Conservation (phyloP, 106 monocot genomes). For the Platanthera zijinensis region DNA sequence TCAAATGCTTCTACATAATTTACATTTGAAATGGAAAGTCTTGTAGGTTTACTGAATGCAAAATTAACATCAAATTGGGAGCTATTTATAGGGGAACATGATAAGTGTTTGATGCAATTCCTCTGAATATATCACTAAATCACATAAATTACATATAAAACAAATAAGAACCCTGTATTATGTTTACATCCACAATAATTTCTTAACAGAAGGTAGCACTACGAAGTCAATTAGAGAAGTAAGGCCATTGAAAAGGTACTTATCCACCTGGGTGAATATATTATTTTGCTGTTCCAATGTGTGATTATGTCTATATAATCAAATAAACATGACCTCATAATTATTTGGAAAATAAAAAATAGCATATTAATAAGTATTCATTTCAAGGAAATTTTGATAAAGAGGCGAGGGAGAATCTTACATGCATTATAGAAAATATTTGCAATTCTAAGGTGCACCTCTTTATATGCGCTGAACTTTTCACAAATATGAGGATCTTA, state of each 20-base stretch:
- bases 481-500: too few species aligned
- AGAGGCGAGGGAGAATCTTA: too few species aligned
- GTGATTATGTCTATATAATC: not conserved
- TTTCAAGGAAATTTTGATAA: too few species aligned
- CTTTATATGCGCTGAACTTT: too few species aligned
- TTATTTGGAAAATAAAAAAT: not conserved
- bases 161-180: not conserved
- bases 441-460: too few species aligned
- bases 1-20: not conserved
- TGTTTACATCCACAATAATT: too few species aligned
- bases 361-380: too few species aligned
- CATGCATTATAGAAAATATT: too few species aligned
- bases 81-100: not conserved
- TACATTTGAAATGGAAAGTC: not conserved
- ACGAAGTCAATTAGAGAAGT: not conserved
- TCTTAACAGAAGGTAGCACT: not conserved
- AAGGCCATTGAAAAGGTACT: not conserved
- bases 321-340: not conserved
- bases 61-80: not conserved
- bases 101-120: not conserved
- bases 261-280: not conserved
- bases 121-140: not conserved
- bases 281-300: not conserved
- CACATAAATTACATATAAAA: not conserved
- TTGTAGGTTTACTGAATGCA: not conserved